These are phyloP conservation scores for Cryptococcus amylolentus DNA, from an alignment of 1,284 basidiomycete species.

Conservation along the genomic window DNA sequence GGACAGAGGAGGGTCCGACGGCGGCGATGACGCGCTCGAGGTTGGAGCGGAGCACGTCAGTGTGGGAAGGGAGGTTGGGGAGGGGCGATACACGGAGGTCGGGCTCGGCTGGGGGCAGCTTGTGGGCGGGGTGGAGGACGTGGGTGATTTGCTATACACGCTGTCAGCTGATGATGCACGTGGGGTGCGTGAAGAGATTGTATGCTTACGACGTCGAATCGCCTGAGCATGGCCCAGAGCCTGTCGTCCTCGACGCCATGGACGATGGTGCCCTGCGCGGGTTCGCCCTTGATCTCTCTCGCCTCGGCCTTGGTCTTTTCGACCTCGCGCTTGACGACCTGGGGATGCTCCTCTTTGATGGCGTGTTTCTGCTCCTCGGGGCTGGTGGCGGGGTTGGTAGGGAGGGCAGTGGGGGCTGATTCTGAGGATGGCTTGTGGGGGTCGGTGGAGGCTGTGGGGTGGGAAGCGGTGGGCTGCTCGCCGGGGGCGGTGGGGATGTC, in stretches of 20 bases:
- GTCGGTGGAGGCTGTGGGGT: constrained; percentile 31
- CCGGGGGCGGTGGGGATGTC: background rate
- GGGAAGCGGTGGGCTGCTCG: background rate
- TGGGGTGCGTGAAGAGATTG: background rate
- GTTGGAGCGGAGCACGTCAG: constrained; percentile 52
- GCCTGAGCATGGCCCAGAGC: constrained; percentile 47
- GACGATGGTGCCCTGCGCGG: constrained; percentile 46
- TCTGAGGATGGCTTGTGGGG: constrained; percentile 29
- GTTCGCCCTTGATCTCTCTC: constrained; percentile 41
- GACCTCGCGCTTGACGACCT: constrained; percentile 40
- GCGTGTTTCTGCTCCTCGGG: constrained; percentile 43
- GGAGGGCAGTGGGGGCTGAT: constrained; percentile 39
- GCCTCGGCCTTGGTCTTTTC: constrained; percentile 49
- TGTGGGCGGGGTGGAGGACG: constrained; percentile 40
- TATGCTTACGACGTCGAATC: constrained; percentile 47
- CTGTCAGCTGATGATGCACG: background rate
- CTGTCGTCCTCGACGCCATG: constrained; percentile 50
- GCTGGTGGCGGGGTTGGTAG: constrained; percentile 41
- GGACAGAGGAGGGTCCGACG: constrained; percentile 52
- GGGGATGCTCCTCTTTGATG: constrained; percentile 34
- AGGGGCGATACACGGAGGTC: constrained; percentile 48
- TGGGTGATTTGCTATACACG: constrained; percentile 48
- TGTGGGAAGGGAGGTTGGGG: constrained; percentile 49
- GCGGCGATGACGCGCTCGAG: constrained; percentile 56
- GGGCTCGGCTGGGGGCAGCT: constrained; percentile 45